These are phyloP conservation scores for Spinellus fusiger DNA, from an alignment of 192 early-diverging fungal genomes.

Conservation along the genomic window DNA sequence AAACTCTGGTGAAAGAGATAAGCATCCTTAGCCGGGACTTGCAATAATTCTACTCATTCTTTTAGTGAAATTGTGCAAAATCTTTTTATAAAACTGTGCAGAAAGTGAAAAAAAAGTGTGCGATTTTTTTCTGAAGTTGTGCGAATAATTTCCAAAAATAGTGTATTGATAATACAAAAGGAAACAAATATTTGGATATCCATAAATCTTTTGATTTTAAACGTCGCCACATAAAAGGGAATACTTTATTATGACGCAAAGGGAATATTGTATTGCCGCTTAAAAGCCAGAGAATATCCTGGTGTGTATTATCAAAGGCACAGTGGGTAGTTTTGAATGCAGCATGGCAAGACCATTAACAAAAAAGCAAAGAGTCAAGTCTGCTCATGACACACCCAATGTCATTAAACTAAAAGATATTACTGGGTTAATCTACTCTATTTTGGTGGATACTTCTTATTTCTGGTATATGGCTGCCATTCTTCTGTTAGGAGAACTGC, in stretches of 20 bases:
- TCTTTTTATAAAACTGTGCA: background rate
- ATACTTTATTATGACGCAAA: too few relatives aligned
- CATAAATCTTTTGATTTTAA: background rate
- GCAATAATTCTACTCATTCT: background rate
- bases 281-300: too few relatives aligned
- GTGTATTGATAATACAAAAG: background rate
- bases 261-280: too few relatives aligned
- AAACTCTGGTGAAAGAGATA: background rate
- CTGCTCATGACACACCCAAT: background rate
- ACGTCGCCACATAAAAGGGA: too few relatives aligned
- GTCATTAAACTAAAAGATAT: background rate
- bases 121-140: background rate
- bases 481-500: conserved; percentile 43
- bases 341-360: background rate
- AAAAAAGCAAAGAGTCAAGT: background rate
- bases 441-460: conserved; percentile 33
- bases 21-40: background rate
- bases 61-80: background rate
- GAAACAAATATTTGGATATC: background rate
- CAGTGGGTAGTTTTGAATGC: too few relatives aligned
- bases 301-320: too few relatives aligned
- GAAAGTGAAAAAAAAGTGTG: background rate
- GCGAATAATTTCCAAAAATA: background rate
- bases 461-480: conserved; percentile 40
- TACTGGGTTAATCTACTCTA: background rate